Evolutionary conservation across 2,329 filamentous ascomycete genomes (phyloP).

Genomic region (Samsoniella hepiali): DNA sequence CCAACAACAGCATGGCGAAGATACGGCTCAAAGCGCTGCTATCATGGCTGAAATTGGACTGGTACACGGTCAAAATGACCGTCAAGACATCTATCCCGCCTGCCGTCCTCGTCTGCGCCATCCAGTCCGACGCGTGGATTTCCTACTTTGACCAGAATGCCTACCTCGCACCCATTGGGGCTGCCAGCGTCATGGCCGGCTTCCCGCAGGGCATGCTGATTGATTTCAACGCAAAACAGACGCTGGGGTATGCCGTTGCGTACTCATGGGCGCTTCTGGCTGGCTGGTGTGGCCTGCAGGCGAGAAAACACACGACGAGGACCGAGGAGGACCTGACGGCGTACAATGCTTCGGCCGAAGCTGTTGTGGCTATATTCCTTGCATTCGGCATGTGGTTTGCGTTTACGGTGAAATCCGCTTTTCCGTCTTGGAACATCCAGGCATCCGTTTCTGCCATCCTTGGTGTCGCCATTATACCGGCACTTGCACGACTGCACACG

Average conservation of each 20-base stretch:
- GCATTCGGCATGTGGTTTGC: conserved; percentile 8
- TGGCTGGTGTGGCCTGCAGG: conserved; percentile 16
- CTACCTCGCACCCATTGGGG: conserved; percentile 16
- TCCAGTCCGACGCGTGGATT: conserved; percentile 15
- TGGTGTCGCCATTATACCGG: neutral
- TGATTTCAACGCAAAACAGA: conserved; percentile 12
- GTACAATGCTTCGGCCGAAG: conserved; percentile 17
- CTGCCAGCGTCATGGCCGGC: conserved; percentile 10
- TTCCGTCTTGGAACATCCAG: conserved; percentile 10
- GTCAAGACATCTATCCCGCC: conserved; percentile 13
- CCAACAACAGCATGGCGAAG: conserved; percentile 16
- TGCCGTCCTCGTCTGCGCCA: conserved; percentile 16
- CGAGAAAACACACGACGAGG: conserved; percentile 2
- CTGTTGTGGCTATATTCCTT: conserved; percentile 8
- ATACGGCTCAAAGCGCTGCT: conserved; percentile 9
- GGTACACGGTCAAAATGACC: conserved; percentile 10
- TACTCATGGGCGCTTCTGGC: conserved; percentile 18
- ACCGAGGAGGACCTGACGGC: neutral
- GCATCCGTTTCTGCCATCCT: conserved; percentile 9
- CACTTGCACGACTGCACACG: neutral
- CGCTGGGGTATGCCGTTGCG: neutral
- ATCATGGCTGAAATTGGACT: conserved; percentile 1
- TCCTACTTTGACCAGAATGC: conserved; percentile 14
- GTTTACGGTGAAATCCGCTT: conserved; percentile 15
- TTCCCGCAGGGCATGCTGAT: conserved; percentile 15